Evolutionary conservation across 2,329 filamentous ascomycete genomes (phyloP).

Genomic region (Aspergillus neotritici): DNA sequence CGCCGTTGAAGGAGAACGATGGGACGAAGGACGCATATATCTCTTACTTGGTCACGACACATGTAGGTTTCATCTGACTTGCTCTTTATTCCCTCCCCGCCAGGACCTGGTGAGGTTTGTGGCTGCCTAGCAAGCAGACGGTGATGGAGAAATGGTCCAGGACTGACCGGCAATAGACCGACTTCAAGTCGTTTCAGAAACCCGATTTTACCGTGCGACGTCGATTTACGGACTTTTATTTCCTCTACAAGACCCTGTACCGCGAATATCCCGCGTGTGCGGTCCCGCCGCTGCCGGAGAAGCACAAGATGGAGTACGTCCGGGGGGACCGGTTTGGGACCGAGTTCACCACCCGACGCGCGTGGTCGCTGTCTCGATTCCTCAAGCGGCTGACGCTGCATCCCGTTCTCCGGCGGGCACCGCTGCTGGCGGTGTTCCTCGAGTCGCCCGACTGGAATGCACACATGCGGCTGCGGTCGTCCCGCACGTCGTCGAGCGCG

Average conservation of each 20-base stretch:
- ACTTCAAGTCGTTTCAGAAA: constrained; percentile 88
- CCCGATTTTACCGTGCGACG: constrained; percentile 72
- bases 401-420: constrained; percentile 76
- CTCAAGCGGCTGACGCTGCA: constrained; percentile 80
- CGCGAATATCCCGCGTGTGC: constrained; percentile 87
- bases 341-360: constrained; percentile 85
- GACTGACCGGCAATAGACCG: constrained; percentile 56
- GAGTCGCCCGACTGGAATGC: constrained; percentile 96
- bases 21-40: constrained; percentile 96
- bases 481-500: constrained; percentile 53
- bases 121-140: constrained; percentile 14
- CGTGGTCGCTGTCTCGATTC: constrained; percentile 87
- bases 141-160: neutral
- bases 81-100: constrained; percentile 11
- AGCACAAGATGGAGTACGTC: constrained; percentile 99
- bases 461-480: constrained; percentile 75
- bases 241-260: constrained; percentile 83
- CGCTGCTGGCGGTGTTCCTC: constrained; percentile 80
- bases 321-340: constrained; percentile 89
- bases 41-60: constrained; percentile 87
- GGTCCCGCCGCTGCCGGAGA: constrained; percentile 90
- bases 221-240: constrained; percentile 96
- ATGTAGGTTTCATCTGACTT: constrained; percentile 50
- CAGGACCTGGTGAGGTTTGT: neutral
- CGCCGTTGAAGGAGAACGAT: constrained; percentile 89